phyloP scores from a whole-genome alignment of 2,329 filamentous ascomycete species.

The Xylariaceae sp. region DNA sequence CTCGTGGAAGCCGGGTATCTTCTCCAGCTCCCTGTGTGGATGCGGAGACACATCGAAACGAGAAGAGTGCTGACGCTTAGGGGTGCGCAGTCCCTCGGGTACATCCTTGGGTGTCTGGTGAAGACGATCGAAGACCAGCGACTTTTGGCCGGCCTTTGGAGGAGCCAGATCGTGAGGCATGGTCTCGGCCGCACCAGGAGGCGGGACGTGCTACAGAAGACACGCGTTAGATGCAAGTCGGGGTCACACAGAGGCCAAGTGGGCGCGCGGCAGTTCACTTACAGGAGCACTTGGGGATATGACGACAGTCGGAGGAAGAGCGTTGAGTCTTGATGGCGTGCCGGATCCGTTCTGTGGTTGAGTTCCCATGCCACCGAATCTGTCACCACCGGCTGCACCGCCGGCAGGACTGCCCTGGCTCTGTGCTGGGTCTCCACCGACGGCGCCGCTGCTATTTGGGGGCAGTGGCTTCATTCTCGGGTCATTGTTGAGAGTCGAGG shows the following conservation, averaged over 20 bases:
- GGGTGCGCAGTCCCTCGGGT: constrained; percentile 89
- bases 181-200: constrained; percentile 89
- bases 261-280: constrained; percentile 39
- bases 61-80: constrained; percentile 95
- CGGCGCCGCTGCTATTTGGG: constrained; percentile 46
- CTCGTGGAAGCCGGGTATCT: constrained; percentile 96
- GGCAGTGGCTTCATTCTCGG: constrained; percentile 77
- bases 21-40: constrained; percentile 92
- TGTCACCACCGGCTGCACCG: constrained; percentile 31
- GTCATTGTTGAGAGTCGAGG: constrained; percentile 76
- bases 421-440: constrained; percentile 42
- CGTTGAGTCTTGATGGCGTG: constrained; percentile 62
- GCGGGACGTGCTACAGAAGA: constrained; percentile 72
- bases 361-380: constrained; percentile 37
- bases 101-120: constrained; percentile 96
- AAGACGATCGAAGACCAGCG: constrained; percentile 80
- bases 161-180: constrained; percentile 97
- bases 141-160: constrained; percentile 88
- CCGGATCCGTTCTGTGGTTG: constrained; percentile 51
- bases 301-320: constrained; percentile 80
- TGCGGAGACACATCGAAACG: constrained; percentile 97
- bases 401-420: constrained; percentile 33
- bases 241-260: not conserved
- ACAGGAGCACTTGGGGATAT: constrained; percentile 94
- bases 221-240: not conserved